Evolutionary conservation across 1,139 yeast genomes (phyloP).

Genomic region (Geotrichum cucujoidarum): DNA sequence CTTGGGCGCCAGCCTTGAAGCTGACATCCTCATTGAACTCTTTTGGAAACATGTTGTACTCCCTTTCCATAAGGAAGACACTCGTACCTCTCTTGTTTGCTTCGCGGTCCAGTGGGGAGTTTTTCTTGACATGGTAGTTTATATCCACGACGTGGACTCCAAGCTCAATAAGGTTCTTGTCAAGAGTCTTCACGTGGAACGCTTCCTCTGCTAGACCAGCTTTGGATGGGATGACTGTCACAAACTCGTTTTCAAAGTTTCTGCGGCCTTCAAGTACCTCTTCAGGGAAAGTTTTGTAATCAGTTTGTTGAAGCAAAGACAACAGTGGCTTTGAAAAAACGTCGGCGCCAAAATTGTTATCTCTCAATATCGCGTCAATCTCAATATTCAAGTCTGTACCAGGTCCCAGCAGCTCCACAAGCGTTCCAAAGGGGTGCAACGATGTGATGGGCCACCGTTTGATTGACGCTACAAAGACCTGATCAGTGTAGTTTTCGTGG

Average conservation of each 20-base stretch:
- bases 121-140: slow-evolving; percentile 62
- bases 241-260: slow-evolving; percentile 57
- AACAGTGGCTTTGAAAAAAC: slow-evolving; percentile 52
- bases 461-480: slow-evolving; percentile 86
- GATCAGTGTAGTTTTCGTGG: slow-evolving; percentile 75
- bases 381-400: slow-evolving; percentile 75
- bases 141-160: slow-evolving; percentile 83
- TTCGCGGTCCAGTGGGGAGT: slow-evolving; percentile 77
- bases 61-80: slow-evolving; percentile 82
- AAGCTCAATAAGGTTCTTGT: slow-evolving; percentile 57
- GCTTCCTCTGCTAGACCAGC: slow-evolving; percentile 70
- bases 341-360: slow-evolving; percentile 85
- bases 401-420: slow-evolving; percentile 79
- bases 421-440: slow-evolving; percentile 93
- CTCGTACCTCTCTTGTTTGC: slow-evolving; percentile 87
- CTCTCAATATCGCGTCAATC: slow-evolving; percentile 84
- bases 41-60: slow-evolving; percentile 63
- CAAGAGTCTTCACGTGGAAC: slow-evolving; percentile 60
- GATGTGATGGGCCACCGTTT: slow-evolving; percentile 99
- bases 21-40: slow-evolving; percentile 57
- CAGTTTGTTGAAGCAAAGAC: slow-evolving; percentile 27
- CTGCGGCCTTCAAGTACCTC: slow-evolving; percentile 42
- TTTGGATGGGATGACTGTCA: slow-evolving; percentile 61
- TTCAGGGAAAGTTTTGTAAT: slow-evolving; percentile 33
- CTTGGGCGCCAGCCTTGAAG: slow-evolving; percentile 55